A percentile compares a stretch with the other conserved stretches of the same genome.
Evolutionary conservation across 352 stramenopile species (phyloP).

Genomic region (Peronospora tabacina): DNA sequence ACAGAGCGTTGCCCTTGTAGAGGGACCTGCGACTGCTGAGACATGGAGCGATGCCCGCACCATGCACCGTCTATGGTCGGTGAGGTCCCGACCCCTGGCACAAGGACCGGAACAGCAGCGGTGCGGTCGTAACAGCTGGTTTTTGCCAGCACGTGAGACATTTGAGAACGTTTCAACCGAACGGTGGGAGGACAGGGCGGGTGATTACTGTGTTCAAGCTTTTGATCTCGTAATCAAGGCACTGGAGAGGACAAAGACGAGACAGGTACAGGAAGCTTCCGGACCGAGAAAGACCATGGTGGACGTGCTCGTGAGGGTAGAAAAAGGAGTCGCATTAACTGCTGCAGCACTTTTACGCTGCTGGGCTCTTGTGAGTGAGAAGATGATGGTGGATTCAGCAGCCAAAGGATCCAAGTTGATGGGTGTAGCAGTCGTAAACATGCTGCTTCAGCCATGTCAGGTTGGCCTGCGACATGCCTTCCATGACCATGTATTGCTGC

Average conservation of each 20-base stretch:
- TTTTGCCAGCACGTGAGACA: neutral
- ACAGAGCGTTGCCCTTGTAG: conserved; percentile 18
- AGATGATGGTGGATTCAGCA: conserved; percentile 6
- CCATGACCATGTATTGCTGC: conserved; percentile 34
- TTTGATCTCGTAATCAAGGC: conserved; percentile 20
- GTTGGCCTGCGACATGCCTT: conserved; percentile 32
- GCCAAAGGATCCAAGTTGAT: conserved; percentile 16
- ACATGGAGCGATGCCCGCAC: too few species aligned
- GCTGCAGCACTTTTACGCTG: conserved; percentile 24
- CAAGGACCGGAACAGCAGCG: too few species aligned
- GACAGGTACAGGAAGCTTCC: conserved; percentile 1
- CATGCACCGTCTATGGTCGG: conserved; percentile 5
- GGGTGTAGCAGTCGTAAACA: conserved; percentile 31
- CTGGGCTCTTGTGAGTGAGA: conserved; percentile 22
- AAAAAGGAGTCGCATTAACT: conserved; percentile 26
- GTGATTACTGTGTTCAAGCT: conserved; percentile 16
- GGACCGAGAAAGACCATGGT: conserved; percentile 1
- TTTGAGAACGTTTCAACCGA: conserved; percentile 16
- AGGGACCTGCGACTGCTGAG: conserved; percentile 6
- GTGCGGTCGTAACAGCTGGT: neutral
- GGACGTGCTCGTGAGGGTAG: conserved; percentile 16
- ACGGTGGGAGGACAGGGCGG: conserved; percentile 1
- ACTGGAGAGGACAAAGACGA: conserved; percentile 14
- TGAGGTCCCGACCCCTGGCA: conserved; percentile 8
- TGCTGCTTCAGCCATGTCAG: conserved; percentile 24